Evolutionary conservation across 2,329 filamentous ascomycete species (phyloP), one percentile per base, ranked within the genome.

Genomic region (Zymoseptoria crescenta): DNA sequence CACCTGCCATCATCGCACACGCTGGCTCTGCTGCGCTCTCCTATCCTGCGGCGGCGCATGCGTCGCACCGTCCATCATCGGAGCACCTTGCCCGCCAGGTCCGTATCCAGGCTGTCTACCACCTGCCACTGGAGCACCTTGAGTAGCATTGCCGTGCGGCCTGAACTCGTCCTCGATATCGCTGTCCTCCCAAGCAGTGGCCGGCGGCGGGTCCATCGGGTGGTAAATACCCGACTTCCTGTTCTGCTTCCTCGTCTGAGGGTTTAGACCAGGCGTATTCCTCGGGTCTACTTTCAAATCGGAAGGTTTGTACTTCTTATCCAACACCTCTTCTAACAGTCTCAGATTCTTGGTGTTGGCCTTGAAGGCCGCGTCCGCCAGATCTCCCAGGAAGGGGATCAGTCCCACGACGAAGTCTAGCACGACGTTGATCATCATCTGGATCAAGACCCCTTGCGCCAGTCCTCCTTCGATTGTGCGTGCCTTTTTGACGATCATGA

Each of bases 401-500:
- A 94, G 75, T 5, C 89, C 90, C 35, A 92, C 78, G 45, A 81
- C 72, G 66, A 94, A 89, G 70, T 95, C 89, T 49, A 92, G 60
- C 3, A 81, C 68, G 58, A 96, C 83, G 74, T 96, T 95, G 69
- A 91, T 74, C 64, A 91, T 73, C 94, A 99, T 97, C 69, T 81
- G 81, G 28, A 81, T 73, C 58, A 83, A 79, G 54, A 93, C 74
- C 8, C 73, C 69, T 4, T 73, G 64, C 1, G 87, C 87, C 4
- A 97, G 82, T 13, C 89, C 89, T 54, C 89, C 89, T 56, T 95
- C 87, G 53, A 96, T 80, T 62, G 87, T 81, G 62, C 81, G 80
- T 74, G 89, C 92, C 24, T 85, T 86, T 61, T 80, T 81, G 64
- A 96, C 79, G 8, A 97, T 85, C 75, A 89, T 84, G 61, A 91